Evolutionary conservation across 495 filamentous ascomycete species (phyloP).

Genomic region (Penicillium egyptiacum): DNA sequence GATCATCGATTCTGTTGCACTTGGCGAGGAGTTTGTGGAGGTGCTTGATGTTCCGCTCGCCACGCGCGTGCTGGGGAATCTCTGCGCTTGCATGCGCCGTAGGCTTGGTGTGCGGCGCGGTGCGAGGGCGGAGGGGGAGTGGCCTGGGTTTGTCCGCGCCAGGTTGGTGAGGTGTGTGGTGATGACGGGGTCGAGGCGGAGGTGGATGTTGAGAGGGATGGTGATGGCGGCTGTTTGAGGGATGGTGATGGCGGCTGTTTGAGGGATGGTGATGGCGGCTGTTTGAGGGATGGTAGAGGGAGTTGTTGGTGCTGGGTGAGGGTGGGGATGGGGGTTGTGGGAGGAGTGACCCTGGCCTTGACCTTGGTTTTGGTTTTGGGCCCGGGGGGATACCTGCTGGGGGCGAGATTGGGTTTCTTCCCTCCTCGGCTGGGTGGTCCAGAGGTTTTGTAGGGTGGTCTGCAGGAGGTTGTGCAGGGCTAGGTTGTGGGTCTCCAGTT

Average conservation of each 20-base stretch:
- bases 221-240: background rate
- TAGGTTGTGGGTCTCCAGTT: slow-evolving; percentile 11
- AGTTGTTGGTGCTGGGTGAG: background rate
- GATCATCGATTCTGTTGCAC: background rate
- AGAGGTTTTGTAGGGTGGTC: slow-evolving; percentile 3
- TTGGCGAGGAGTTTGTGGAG: background rate
- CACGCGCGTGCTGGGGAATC: background rate
- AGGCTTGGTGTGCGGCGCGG: background rate
- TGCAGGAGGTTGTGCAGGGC: slow-evolving; percentile 11
- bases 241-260: background rate
- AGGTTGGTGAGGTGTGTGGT: background rate
- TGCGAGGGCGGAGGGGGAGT: too few species aligned
- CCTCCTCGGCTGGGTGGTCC: background rate
- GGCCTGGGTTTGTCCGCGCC: background rate
- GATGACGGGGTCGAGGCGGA: background rate
- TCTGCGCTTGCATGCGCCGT: background rate
- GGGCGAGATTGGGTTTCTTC: background rate
- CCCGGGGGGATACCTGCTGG: background rate
- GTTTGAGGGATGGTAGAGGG: background rate
- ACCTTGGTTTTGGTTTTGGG: background rate
- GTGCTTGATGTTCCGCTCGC: background rate
- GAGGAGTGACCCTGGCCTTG: too few species aligned
- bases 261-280: background rate
- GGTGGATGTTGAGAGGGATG: background rate
- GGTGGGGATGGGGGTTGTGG: too few species aligned